Base-by-base conservation (phyloP, 2,329 filamentous ascomycete genomes). In the Ilyonectria destructans region DNA sequence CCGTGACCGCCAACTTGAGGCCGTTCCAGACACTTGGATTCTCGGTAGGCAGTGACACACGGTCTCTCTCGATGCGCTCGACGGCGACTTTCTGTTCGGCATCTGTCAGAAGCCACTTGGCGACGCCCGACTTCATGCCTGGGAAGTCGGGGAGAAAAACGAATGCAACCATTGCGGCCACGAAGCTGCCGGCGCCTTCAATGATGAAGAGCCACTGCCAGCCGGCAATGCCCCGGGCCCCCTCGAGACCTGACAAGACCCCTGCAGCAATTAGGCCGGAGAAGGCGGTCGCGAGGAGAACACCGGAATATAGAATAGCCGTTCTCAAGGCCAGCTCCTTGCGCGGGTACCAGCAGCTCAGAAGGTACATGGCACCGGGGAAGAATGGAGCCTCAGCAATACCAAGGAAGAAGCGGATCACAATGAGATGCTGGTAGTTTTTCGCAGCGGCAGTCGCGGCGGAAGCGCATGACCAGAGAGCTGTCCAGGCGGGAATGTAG, bases 161-260 rank as follows among this genome's bases (percentile, higher is more conserved):
- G 15, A 72, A 57, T 0, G 65, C 65, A n/a, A 70, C 12, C 1
- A 73, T n/a, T 8, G 71, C 75, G 4, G 69, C 54, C 2, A 62
- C 40, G 31, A 75, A 69, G 43, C 69, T 77, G 5, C 71, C 83
- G 2, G 83, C 81, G 8, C 90, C 90, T 75, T 92, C 89, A 23
- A 92, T 87, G 51, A 92, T 90, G 55, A 69, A 71, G 6, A 71
- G 67, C 69, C 67, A 71, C 12, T 69, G 63, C 90, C 90, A 92
- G 2, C 89, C 89, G 2, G 82, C 85, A 2, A 91, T 78, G 1
- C 89, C 90, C 13, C 78, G 78, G 2, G 80, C 79, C 3, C 85
- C 83, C 15, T 71, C 62, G 5, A 73, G 58, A 6, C 43, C 40
- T 12, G 58, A 55, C 0, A 88, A 88, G 7, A 74, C 65, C 1